A percentile compares a stretch with the other conserved stretches of the same genome.
Conservation (phyloP, 2,329 filamentous ascomycete genomes). For the Huntiella abstrusa region DNA sequence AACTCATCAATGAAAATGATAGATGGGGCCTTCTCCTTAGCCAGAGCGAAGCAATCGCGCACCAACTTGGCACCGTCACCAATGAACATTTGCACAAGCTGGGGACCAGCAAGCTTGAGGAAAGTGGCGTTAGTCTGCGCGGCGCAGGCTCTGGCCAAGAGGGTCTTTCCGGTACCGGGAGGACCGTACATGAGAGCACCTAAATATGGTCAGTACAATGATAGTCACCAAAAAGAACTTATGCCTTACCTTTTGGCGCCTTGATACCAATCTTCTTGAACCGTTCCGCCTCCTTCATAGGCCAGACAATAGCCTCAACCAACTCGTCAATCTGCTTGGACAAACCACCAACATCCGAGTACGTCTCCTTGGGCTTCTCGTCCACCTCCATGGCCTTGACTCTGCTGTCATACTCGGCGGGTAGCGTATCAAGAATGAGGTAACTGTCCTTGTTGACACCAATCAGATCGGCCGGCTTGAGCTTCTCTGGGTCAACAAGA, state of each 20-base stretch:
- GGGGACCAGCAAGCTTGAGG: slow-evolving; percentile 91
- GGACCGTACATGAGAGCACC: slow-evolving; percentile 97
- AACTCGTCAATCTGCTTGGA: slow-evolving; percentile 99
- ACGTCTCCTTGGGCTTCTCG: slow-evolving; percentile 98
- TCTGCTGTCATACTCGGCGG: slow-evolving; percentile 93
- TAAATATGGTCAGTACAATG: slow-evolving; percentile 19
- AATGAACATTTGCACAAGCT: slow-evolving; percentile 99
- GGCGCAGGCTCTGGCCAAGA: slow-evolving; percentile 85
- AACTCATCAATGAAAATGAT: slow-evolving; percentile 99
- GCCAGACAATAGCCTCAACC: slow-evolving; percentile 96
- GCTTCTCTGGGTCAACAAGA: slow-evolving; percentile 81
- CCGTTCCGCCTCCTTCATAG: slow-evolving; percentile 97
- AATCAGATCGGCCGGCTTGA: slow-evolving; percentile 91
- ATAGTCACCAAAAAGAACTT: background rate
- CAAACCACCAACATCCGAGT: slow-evolving; percentile 89
- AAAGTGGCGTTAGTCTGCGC: slow-evolving; percentile 97
- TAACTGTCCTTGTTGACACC: slow-evolving; percentile 99
- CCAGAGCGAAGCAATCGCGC: slow-evolving; percentile 88
- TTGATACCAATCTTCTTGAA: slow-evolving; percentile 99
- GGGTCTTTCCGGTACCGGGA: slow-evolving; percentile 76
- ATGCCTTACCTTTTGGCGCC: slow-evolving; percentile 70
- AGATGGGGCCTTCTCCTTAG: slow-evolving; percentile 95
- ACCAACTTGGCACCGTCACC: slow-evolving; percentile 96
- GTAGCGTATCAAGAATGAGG: slow-evolving; percentile 85
- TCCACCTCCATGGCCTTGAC: slow-evolving; percentile 99